A percentile compares a stretch with the other conserved stretches of the same genome.
These are phyloP conservation scores for Xylaria sp. DNA, from an alignment of 2,329 filamentous ascomycete genomes.

Conservation along the genomic window DNA sequence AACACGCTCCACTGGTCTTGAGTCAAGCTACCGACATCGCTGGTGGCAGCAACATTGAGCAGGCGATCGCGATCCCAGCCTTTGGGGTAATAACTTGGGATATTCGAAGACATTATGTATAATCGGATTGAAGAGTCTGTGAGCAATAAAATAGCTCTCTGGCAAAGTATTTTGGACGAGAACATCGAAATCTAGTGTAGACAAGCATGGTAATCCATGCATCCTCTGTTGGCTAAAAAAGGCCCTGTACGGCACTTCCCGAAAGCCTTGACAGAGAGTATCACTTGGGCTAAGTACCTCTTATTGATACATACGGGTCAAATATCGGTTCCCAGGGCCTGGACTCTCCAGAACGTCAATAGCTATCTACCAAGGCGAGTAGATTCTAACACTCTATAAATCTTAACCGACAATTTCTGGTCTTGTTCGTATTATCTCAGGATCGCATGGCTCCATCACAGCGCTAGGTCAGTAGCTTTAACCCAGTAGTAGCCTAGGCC, in stretches of 20 bases:
- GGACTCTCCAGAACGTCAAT: background rate
- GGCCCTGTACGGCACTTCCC: background rate
- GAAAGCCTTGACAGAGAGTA: background rate
- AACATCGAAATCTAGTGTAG: background rate
- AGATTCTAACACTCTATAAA: background rate
- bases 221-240: background rate
- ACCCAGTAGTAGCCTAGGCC: background rate
- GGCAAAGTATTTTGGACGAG: background rate
- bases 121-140: background rate
- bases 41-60: conserved; percentile 31
- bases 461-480: background rate
- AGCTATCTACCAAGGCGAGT: no score
- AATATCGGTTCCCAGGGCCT: background rate
- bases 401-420: background rate
- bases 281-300: background rate
- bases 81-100: conserved; percentile 33
- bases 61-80: conserved; percentile 39
- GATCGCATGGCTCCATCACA: background rate
- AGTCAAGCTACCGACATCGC: conserved; percentile 18
- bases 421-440: background rate
- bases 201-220: background rate
- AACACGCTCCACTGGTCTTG: conserved; percentile 25
- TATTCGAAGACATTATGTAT: conserved; percentile 23
- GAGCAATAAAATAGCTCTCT: background rate
- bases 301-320: background rate